phyloP scores from a whole-genome alignment of 2,329 filamentous ascomycete genomes.

The Colletotrichum sp. region DNA sequence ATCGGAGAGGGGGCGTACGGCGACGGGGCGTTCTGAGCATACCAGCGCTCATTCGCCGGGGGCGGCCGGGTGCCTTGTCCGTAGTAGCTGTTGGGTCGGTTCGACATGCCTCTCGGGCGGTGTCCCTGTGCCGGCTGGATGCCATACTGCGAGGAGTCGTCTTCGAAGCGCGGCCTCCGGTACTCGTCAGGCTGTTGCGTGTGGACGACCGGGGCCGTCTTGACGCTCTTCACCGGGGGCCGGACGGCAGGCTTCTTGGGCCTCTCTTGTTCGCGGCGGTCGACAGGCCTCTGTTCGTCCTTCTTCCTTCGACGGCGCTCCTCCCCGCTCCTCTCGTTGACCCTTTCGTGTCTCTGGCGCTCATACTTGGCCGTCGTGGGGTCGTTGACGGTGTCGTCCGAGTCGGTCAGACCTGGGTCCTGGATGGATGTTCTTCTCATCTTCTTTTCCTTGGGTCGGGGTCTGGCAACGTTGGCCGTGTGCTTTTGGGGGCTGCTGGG shows the following conservation, averaged over 20 bases:
- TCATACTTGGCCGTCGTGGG: conserved; percentile 34
- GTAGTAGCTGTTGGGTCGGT: conserved; percentile 20
- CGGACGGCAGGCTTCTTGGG: conserved; percentile 27
- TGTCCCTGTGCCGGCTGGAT: conserved; percentile 28
- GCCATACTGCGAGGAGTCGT: conserved; percentile 43
- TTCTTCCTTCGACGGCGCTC: conserved; percentile 24
- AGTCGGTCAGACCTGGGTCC: conserved; percentile 41
- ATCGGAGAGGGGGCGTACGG: conserved; percentile 2
- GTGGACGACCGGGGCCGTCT: conserved; percentile 35
- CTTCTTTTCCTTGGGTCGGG: conserved; percentile 41
- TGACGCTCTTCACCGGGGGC: conserved; percentile 37
- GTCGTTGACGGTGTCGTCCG: conserved; percentile 48
- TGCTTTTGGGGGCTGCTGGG: conserved; percentile 49
- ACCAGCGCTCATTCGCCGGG: conserved; percentile 20
- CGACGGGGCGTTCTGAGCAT: conserved; percentile 1
- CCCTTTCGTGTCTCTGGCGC: conserved; percentile 23
- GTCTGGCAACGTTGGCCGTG: conserved; percentile 56
- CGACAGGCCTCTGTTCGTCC: conserved; percentile 29
- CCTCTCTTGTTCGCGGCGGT: conserved; percentile 32
- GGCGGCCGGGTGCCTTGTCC: conserved; percentile 21
- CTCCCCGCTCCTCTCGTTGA: conserved; percentile 18
- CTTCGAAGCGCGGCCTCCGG: conserved; percentile 29
- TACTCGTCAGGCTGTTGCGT: conserved; percentile 14
- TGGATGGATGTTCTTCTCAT: conserved; percentile 40
- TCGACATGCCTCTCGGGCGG: conserved; percentile 28